Conservation (phyloP, 2,329 filamentous ascomycete genomes). For the Graphilbum fragrans region DNA sequence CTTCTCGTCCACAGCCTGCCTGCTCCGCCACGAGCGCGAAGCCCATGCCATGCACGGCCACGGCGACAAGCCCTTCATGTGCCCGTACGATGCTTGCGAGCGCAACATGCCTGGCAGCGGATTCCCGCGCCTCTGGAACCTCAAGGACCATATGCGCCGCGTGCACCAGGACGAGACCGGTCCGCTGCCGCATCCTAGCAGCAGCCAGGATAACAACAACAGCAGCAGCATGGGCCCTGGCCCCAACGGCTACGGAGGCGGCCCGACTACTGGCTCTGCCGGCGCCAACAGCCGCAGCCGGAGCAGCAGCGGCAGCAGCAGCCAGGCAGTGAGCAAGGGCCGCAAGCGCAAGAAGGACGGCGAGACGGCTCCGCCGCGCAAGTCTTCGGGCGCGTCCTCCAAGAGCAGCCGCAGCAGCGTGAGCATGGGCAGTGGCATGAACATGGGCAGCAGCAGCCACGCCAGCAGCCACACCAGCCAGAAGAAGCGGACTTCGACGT, state of each 20-base stretch:
- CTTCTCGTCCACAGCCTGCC: slow-evolving; percentile 90
- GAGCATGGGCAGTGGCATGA: neutral
- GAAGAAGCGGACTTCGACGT: slow-evolving; percentile 36
- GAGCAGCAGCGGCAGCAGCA: slow-evolving; percentile 8
- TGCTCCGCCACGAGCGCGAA: slow-evolving; percentile 89
- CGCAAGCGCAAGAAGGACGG: slow-evolving; percentile 47
- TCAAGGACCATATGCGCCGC: slow-evolving; percentile 93
- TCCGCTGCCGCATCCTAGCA: slow-evolving; percentile 26
- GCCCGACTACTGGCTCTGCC: neutral
- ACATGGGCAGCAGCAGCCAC: slow-evolving; percentile 12
- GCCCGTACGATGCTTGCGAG: slow-evolving; percentile 79
- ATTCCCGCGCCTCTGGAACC: slow-evolving; percentile 91
- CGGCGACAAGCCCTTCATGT: slow-evolving; percentile 83
- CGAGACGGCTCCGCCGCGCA: slow-evolving; percentile 27
- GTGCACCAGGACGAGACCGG: slow-evolving; percentile 55
- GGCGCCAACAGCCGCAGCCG: neutral
- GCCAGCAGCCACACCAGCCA: slow-evolving; percentile 11
- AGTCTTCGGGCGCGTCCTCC: slow-evolving; percentile 25
- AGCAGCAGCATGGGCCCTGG: neutral
- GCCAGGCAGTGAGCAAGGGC: slow-evolving; percentile 30
- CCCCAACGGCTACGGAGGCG: slow-evolving; percentile 12
- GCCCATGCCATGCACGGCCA: slow-evolving; percentile 93
- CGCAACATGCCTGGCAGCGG: slow-evolving; percentile 71
- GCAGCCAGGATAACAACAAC: slow-evolving; percentile 1
- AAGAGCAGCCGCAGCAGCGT: slow-evolving; percentile 16